Conservation (phyloP, 768 basidiomycete species). For the Lactarius evosmus region DNA sequence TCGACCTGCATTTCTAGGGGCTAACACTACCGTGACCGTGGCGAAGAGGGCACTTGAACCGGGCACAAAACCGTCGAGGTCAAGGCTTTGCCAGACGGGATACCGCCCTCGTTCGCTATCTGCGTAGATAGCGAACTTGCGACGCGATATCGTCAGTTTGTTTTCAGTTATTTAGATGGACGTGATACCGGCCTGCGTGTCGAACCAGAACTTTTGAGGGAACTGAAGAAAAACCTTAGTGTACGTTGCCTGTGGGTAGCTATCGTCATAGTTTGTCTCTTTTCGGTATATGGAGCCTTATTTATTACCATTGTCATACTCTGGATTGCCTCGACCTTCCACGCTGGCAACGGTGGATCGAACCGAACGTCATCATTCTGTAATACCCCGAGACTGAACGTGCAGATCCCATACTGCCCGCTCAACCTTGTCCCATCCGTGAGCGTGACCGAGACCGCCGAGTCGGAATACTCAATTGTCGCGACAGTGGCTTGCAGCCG, state of each 20-base stretch:
- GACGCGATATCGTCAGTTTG: background rate
- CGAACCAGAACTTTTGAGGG: constrained; percentile 23
- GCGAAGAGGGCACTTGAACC: constrained; percentile 55
- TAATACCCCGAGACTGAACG: constrained; percentile 62
- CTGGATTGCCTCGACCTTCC: constrained; percentile 60
- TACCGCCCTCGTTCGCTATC: constrained; percentile 35
- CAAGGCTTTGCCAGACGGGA: constrained; percentile 64
- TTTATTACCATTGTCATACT: constrained; percentile 54
- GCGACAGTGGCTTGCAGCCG: constrained; percentile 50
- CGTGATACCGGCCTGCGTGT: constrained; percentile 53
- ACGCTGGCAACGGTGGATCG: constrained; percentile 51
- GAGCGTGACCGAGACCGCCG: constrained; percentile 51
- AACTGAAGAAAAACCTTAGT: constrained; percentile 21
- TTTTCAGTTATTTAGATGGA: constrained; percentile 32
- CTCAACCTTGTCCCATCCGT: constrained; percentile 33
- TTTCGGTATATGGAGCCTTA: background rate
- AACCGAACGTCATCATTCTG: constrained; percentile 44
- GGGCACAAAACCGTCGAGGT: constrained; percentile 53
- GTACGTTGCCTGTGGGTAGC: background rate
- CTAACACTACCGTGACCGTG: constrained; percentile 45
- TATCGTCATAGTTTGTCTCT: constrained; percentile 36
- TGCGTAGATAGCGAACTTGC: constrained; percentile 19
- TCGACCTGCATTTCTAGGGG: constrained; percentile 11
- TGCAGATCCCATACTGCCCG: constrained; percentile 36
- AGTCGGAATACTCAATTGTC: constrained; percentile 37